phyloP scores from a whole-genome alignment of 2,329 filamentous ascomycete species.

The Pyrenophora teres region DNA sequence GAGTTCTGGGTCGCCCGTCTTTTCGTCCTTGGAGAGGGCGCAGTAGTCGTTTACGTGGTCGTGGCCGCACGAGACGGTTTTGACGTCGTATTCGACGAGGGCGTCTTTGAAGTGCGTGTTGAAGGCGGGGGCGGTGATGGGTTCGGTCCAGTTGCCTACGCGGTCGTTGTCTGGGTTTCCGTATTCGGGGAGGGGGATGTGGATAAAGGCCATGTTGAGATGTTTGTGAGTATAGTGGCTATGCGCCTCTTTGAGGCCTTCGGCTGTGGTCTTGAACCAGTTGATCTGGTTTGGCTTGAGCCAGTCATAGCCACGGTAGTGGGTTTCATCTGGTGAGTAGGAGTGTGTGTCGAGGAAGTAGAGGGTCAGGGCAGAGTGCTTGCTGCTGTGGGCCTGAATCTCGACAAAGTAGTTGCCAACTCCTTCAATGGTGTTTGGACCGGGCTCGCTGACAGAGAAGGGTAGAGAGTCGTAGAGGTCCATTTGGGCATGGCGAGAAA shows the following conservation, averaged over 20 bases:
- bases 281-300: conserved; percentile 90
- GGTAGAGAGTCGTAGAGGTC: conserved; percentile 82
- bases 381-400: conserved; percentile 78
- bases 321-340: conserved; percentile 86
- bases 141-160: conserved; percentile 78
- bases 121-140: conserved; percentile 82
- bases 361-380: conserved; percentile 90
- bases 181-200: conserved; percentile 95
- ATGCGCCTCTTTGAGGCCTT: conserved; percentile 70
- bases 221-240: conserved; percentile 87
- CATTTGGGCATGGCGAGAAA: conserved; percentile 81
- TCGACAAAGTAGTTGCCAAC: conserved; percentile 96
- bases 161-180: conserved; percentile 61
- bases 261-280: conserved; percentile 85
- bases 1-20: conserved; percentile 58
- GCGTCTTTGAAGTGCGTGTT: conserved; percentile 95
- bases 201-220: conserved; percentile 95
- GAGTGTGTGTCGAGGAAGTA: conserved; percentile 93
- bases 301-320: conserved; percentile 96
- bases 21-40: conserved; percentile 62
- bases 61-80: conserved; percentile 89
- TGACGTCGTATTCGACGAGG: conserved; percentile 80
- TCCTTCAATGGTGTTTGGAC: conserved; percentile 82
- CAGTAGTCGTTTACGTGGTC: conserved; percentile 99
- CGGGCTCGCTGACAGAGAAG: conserved; percentile 83